Percentiles rank a stretch among this genome's conserved stretches.
These are phyloP conservation scores for Boletus huronensis DNA, from an alignment of 768 basidiomycete genomes.

Conservation along the genomic window DNA sequence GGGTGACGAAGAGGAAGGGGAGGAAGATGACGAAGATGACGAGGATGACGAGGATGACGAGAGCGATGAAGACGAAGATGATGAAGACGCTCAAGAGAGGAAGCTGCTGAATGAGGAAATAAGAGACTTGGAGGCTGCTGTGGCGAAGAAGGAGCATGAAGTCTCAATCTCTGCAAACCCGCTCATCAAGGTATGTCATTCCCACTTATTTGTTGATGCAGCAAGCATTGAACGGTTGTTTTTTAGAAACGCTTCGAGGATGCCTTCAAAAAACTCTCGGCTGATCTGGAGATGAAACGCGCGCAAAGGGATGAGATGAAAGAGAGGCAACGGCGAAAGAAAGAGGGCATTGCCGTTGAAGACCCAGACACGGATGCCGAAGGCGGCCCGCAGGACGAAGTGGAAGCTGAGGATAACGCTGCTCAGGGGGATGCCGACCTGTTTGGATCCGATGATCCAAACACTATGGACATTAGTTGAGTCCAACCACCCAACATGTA, in stretches of 20 bases:
- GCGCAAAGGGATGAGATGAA: conserved; percentile 77
- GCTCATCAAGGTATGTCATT: conserved; percentile 64
- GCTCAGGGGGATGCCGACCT: conserved; percentile 28
- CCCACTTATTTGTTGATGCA: background rate
- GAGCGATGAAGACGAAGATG: conserved; percentile 73
- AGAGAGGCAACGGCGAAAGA: conserved; percentile 67
- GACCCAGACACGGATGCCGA: conserved; percentile 43
- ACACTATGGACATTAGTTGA: conserved; percentile 34
- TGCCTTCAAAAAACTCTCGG: conserved; percentile 80
- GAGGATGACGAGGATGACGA: conserved; percentile 64
- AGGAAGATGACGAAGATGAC: conserved; percentile 64
- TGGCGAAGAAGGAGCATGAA: conserved; percentile 80
- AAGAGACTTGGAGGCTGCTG: conserved; percentile 81
- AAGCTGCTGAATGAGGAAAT: conserved; percentile 87
- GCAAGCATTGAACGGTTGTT: background rate
- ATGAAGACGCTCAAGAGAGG: conserved; percentile 73
- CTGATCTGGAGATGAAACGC: conserved; percentile 82
- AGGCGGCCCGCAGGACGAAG: conserved; percentile 36
- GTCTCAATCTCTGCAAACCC: conserved; percentile 82
- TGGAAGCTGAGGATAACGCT: conserved; percentile 26
- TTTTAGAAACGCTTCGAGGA: conserved; percentile 89
- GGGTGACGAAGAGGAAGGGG: conserved; percentile 59
- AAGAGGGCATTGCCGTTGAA: conserved; percentile 53
- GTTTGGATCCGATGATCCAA: conserved; percentile 49
- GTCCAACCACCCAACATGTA: background rate